phyloP scores from a whole-genome alignment of 1,284 basidiomycete genomes.

The Ganoderma leucocontextum region DNA sequence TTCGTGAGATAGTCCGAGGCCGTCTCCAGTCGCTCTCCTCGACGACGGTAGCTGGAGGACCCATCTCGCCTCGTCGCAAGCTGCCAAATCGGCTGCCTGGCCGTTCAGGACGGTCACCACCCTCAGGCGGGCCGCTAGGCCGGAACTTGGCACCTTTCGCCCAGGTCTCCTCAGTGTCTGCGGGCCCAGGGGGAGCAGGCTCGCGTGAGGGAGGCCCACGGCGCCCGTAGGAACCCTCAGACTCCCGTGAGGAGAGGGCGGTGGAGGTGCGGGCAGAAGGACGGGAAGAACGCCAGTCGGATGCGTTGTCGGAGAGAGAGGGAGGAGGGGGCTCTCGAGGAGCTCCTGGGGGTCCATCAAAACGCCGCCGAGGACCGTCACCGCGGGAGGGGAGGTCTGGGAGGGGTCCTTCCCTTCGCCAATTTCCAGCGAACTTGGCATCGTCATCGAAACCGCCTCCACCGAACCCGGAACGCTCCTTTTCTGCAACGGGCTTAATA shows the following conservation, averaged over 20 bases:
- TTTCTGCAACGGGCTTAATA: slow-evolving; percentile 56
- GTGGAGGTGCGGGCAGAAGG: slow-evolving; percentile 48
- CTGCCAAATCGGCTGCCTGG: slow-evolving; percentile 59
- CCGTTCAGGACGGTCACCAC: slow-evolving; percentile 39
- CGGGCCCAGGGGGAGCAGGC: slow-evolving; percentile 56
- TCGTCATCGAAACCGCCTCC: slow-evolving; percentile 62
- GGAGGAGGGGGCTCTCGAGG: slow-evolving; percentile 53
- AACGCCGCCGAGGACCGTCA: slow-evolving; percentile 69
- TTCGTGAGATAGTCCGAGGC: slow-evolving; percentile 49
- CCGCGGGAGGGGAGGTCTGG: slow-evolving; percentile 65
- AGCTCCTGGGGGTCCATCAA: slow-evolving; percentile 53
- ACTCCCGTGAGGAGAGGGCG: slow-evolving; percentile 47
- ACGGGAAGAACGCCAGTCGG: slow-evolving; percentile 78
- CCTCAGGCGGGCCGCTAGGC: slow-evolving; percentile 51
- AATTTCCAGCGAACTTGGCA: slow-evolving; percentile 79
- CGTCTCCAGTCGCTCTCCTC: slow-evolving; percentile 72
- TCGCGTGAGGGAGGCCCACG: slow-evolving; percentile 63
- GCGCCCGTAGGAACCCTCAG: slow-evolving; percentile 57
- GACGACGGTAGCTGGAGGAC: slow-evolving; percentile 47
- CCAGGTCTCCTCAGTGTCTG: slow-evolving; percentile 84
- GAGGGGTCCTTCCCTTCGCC: slow-evolving; percentile 91
- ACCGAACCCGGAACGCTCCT: slow-evolving; percentile 72
- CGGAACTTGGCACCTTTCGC: slow-evolving; percentile 76
- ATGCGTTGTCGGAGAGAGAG: slow-evolving; percentile 62
- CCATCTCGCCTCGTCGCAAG: slow-evolving; percentile 59